These are phyloP conservation scores for Angomonas ambiguus DNA, from an alignment of 208 protist genomes.

Conservation along the genomic window DNA sequence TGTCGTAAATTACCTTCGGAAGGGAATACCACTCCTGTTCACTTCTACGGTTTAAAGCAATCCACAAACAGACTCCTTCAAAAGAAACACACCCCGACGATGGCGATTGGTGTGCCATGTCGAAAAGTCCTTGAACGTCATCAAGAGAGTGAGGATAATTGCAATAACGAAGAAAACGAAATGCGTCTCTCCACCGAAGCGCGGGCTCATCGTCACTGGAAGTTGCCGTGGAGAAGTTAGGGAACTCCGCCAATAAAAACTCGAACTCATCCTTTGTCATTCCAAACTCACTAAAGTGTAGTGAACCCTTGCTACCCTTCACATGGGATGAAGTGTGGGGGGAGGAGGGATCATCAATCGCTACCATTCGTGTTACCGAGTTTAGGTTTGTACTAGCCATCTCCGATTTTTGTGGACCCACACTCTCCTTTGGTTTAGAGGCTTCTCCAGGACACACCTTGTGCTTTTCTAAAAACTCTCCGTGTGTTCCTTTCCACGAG, in stretches of 20 bases:
- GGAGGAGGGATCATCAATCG: neutral
- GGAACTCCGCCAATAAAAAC: constrained; percentile 29
- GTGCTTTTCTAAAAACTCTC: constrained; percentile 46
- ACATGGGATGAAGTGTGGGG: neutral
- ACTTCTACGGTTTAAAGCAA: constrained; percentile 39
- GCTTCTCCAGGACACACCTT: constrained; percentile 18
- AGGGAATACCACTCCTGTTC: constrained; percentile 48
- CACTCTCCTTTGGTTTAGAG: neutral
- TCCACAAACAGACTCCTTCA: constrained; percentile 44
- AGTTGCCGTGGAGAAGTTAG: constrained; percentile 30
- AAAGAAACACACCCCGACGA: constrained; percentile 33
- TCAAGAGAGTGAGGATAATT: constrained; percentile 62
- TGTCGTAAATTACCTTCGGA: constrained; percentile 22
- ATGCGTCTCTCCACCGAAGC: constrained; percentile 46
- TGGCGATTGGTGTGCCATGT: constrained; percentile 24
- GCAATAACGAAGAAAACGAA: constrained; percentile 49
- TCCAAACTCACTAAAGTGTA: constrained; percentile 27
- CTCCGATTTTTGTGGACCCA: neutral
- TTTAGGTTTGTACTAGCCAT: neutral
- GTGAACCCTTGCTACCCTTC: constrained; percentile 19
- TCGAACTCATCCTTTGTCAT: constrained; percentile 35
- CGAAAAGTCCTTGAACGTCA: constrained; percentile 51
- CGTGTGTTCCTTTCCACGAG: constrained; percentile 47
- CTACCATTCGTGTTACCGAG: neutral
- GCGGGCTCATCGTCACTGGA: constrained; percentile 12